These are phyloP conservation scores for Scheffersomyces insectosa DNA, from an alignment of 1,139 yeast species.

Conservation along the genomic window DNA sequence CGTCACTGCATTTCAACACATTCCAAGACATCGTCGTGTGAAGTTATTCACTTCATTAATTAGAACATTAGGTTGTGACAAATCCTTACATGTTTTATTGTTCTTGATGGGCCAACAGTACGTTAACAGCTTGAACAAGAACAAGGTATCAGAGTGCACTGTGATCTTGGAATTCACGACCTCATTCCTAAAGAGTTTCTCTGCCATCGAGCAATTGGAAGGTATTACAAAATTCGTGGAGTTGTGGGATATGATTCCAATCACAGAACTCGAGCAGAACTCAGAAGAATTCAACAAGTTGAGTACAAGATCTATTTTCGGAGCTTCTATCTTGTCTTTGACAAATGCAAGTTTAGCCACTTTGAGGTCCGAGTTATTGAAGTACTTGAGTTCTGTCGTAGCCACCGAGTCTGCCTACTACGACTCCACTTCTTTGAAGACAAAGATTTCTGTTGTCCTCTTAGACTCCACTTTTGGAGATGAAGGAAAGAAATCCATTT, in stretches of 20 bases:
- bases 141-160: conserved; percentile 65
- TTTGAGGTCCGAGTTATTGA: conserved; percentile 54
- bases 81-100: conserved; percentile 69
- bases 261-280: conserved; percentile 35
- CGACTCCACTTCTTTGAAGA: conserved; percentile 45
- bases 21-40: conserved; percentile 95
- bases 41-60: conserved; percentile 78
- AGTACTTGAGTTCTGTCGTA: conserved; percentile 51
- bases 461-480: conserved; percentile 45
- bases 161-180: conserved; percentile 70
- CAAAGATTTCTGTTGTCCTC: conserved; percentile 59
- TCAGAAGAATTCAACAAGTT: conserved; percentile 39
- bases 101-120: conserved; percentile 82
- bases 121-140: conserved; percentile 51
- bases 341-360: conserved; percentile 48
- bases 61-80: conserved; percentile 68
- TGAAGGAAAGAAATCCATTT: conserved; percentile 28
- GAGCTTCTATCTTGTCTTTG: conserved; percentile 57
- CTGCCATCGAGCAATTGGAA: conserved; percentile 65
- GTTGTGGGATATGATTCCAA: conserved; percentile 56
- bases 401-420: conserved; percentile 44
- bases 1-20: conserved; percentile 90
- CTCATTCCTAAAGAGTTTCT: conserved; percentile 66
- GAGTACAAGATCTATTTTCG: conserved; percentile 61
- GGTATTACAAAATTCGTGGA: conserved; percentile 58